Percentiles rank a stretch among this genome's conserved stretches.
Conservation (phyloP, 2,329 filamentous ascomycete species). For the Leptographium wingfieldii region DNA sequence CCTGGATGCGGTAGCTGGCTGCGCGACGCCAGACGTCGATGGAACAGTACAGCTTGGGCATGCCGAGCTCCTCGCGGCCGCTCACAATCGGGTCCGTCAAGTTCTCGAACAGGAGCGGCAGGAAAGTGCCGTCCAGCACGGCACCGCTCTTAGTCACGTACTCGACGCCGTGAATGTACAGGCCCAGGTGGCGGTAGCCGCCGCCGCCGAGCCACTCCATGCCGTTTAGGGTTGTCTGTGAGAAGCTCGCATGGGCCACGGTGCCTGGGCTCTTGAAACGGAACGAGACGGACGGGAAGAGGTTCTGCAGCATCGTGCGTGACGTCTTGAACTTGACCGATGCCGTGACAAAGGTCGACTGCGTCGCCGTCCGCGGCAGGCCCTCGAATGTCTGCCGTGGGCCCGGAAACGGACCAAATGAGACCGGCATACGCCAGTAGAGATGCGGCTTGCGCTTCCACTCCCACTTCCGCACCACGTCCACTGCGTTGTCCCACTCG, state of each 20-base stretch:
- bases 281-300: constrained; percentile 30
- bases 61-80: constrained; percentile 47
- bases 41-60: constrained; percentile 45
- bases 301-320: constrained; percentile 32
- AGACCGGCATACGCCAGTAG: constrained; percentile 31
- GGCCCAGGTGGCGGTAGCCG: constrained; percentile 44
- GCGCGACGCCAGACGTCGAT: constrained; percentile 28
- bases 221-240: constrained; percentile 28
- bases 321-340: constrained; percentile 38
- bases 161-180: constrained; percentile 50
- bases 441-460: constrained; percentile 24
- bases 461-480: constrained; percentile 36
- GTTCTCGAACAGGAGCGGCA: constrained; percentile 46
- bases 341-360: constrained; percentile 26
- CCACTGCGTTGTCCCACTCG: constrained; percentile 40
- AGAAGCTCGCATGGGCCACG: constrained; percentile 29
- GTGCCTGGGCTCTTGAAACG: constrained; percentile 30
- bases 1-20: constrained; percentile 24
- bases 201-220: constrained; percentile 49
- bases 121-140: constrained; percentile 35
- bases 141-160: constrained; percentile 38
- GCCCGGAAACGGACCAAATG: constrained; percentile 33
- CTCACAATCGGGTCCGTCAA: constrained; percentile 47
- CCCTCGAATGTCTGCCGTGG: constrained; percentile 26
- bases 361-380: constrained; percentile 17